Evolutionary conservation across 495 filamentous ascomycete species (phyloP), one percentile per base, ranked within the genome.

Genomic region (Parmelia sp.): DNA sequence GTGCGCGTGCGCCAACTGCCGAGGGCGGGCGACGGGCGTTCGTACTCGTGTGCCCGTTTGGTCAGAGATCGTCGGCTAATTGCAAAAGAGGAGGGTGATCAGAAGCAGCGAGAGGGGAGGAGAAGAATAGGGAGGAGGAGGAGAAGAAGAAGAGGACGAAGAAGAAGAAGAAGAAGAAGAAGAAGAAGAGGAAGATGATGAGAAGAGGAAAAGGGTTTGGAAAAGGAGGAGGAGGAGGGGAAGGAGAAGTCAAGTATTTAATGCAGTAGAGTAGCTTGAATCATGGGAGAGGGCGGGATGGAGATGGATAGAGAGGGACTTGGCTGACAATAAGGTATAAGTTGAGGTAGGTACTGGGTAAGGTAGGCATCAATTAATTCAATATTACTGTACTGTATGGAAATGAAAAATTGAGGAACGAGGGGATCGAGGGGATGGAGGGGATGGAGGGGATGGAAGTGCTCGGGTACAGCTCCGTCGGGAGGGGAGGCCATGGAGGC

Each of bases 61-160:
- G n/a, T n/a, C n/a, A 65, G 40, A 31, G 62, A 44, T 40, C 39
- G 53, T 35, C 56, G 62, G 51, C 62, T 44, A 55, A 58, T 39
- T 64, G 7, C 10, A 57, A 33, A 58, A 40, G 17, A 8, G 62
- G 25, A 57, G 27, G 19, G 19, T 39, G 33, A 45, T 61, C 40
- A 29, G 33, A 9, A 47, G 21, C 8, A 36, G 35, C 4, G 35
- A 5, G 17, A 21, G 40, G 17, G 15, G 40, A 44, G 40, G 15
- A 21, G 15, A 44, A 21, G 15, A 19, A 19, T 9, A 3, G 39
- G 15, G 15, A 49, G 23, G 25, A 51, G 23, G 29, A 27, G 8
- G 47, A 44, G 47, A 51, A 15, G 25, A 51, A 7, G n/a, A 7
- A 47, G 44, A 47, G 25, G 23, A 23, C 3, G n/a, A 11, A 23